Evolutionary conservation across 2,329 filamentous ascomycete genomes (phyloP), one percentile per base, ranked within the genome.

Genomic region (Exophiala alcalophila): DNA sequence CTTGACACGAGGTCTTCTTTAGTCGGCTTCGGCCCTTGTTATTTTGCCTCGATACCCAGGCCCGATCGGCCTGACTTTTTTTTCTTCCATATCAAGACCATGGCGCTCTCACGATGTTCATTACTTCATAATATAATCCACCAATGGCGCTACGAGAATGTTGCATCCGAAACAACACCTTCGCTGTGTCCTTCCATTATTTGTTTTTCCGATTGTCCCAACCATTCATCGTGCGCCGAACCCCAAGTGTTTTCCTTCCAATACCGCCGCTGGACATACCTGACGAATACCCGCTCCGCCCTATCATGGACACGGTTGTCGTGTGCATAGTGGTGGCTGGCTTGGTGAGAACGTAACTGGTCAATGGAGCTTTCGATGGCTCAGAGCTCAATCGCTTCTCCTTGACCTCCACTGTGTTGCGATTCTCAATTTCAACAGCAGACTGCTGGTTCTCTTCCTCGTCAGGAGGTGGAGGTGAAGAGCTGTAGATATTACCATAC

Each of bases 161-260:
- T n/a, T n/a, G n/a, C n/a, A n/a, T n/a, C n/a, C n/a, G n/a, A n/a
- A n/a, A n/a, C n/a, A n/a, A n/a, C n/a, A n/a, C n/a, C n/a, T n/a
- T n/a, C n/a, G n/a, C n/a, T n/a, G n/a, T n/a, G n/a, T n/a, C n/a
- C n/a, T n/a, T n/a, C 3, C 4, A n/a, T 47, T 28, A 53, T 28
- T 47, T 50, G 23, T 51, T 41, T 31, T 46, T 53, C 27, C 44
- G 19, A 9, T 44, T 44, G 12, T 64, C 61, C 67, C 67, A 70
- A 31, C 66, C 65, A 52, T 61, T 66, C 62, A 68, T 64, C 35
- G 60, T 66, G 36, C 66, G 61, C 28, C 67, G 62, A 38, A 70
- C 61, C 19, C 67, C 67, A 42, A 69, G 48, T 12, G 66, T 69
- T 54, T 62, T 65, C 39, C 61, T 62, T 40, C 53, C 55, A 25